Evolutionary conservation across 768 basidiomycete species (phyloP).

Genomic region (Psilocybe cyanescens): DNA sequence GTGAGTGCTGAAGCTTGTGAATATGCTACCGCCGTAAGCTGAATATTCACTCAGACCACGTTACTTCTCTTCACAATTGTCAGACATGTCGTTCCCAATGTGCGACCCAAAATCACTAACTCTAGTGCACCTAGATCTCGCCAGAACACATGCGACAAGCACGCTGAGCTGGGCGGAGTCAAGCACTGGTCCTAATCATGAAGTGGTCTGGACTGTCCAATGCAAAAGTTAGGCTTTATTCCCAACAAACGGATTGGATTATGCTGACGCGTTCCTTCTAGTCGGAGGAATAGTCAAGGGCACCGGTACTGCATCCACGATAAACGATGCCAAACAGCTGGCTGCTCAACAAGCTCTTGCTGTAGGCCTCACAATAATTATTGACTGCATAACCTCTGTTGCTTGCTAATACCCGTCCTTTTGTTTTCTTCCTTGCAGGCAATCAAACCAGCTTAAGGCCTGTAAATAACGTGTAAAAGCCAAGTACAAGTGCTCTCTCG

Average conservation of each 20-base stretch:
- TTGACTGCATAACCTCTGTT: neutral
- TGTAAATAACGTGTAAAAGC: neutral
- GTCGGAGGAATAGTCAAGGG: slow-evolving; percentile 54
- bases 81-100: neutral
- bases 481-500: neutral
- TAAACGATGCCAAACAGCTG: slow-evolving; percentile 48
- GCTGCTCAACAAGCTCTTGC: slow-evolving; percentile 50
- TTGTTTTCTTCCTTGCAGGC: neutral
- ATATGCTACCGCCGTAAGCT: neutral
- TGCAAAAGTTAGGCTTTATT: slow-evolving; percentile 54
- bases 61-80: slow-evolving; percentile 51
- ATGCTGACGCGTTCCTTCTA: slow-evolving; percentile 23
- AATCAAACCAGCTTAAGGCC: slow-evolving; percentile 2
- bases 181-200: slow-evolving; percentile 43
- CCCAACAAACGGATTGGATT: neutral
- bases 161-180: slow-evolving; percentile 46
- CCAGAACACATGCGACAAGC: slow-evolving; percentile 23
- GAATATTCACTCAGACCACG: slow-evolving; percentile 23
- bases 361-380: slow-evolving; percentile 24
- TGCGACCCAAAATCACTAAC: neutral
- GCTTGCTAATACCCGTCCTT: neutral
- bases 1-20: slow-evolving; percentile 8
- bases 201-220: slow-evolving; percentile 51
- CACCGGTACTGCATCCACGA: slow-evolving; percentile 44
- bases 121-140: slow-evolving; percentile 29